Base-by-base conservation (phyloP, 345 rosid species). In the Rhizophora mangle region DNA sequence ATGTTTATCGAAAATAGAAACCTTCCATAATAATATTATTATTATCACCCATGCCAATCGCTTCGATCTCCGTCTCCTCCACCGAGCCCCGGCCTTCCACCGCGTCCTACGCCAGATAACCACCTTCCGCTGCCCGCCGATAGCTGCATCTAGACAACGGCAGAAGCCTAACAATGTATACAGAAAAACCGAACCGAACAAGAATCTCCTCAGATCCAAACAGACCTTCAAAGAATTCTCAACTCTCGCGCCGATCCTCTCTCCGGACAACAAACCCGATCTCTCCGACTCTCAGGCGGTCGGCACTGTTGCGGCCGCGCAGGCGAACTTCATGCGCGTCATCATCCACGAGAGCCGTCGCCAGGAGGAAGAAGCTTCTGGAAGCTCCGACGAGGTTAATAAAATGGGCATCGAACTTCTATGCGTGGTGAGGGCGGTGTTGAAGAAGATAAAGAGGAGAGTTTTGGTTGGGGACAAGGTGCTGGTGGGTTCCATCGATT, bases 311-410 rank as follows among this genome's bases (percentile, higher is more conserved):
- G 91, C 89, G 43, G 85, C 97, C 2, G 85, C 97, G n/a, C 97
- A 94, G 73, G 97, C 98, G 11, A 94, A 94, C 82, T 94, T 89
- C 81, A 94, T 94, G 98, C 96, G 97, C 43, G 98, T 94, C 63
- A 78, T 89, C 37, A 88, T 91, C 55, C 83, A 75, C 15, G 67
- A 55, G 6, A 22, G 49, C 49, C 18, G 18, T 11, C 30, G 60
- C 24, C 30, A 6, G 22, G 30, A 55, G 30, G 29, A 0, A 27
- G 49, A 43, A 11, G 49, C 49, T 43, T 43, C 49, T 13, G 49
- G 49, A 43, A 43, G 60, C 64, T 56, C 51, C 62, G 80, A 57
- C 1, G 68, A 64, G 15, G 62, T 79, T 26, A 27, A 55, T 54
- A 69, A 68, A 60, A 59, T 27, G 8, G 92, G 93, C 24, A 79